Evolutionary conservation across 139 green algal species (phyloP), one percentile per base, ranked within the genome.

Genomic region (Micractinium conductrix): DNA sequence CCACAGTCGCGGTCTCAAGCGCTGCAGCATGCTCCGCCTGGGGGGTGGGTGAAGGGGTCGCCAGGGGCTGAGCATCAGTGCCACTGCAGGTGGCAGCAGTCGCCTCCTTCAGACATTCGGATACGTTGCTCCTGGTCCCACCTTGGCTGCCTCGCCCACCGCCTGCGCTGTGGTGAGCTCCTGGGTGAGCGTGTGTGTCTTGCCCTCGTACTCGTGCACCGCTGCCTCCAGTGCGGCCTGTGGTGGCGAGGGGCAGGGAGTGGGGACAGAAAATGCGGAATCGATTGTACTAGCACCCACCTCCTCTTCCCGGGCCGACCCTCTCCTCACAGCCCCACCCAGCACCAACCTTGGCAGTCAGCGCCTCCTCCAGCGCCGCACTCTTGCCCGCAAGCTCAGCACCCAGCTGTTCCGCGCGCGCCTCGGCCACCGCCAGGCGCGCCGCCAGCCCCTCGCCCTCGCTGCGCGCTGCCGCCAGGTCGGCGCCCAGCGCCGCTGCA

Each of bases 331-430:
- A 42, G 2, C 37, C 19, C 7, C 37, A 1, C 30, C 33, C 21
- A n/a, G 6, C 53, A 58, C 76, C 76, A 38, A 82, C 76, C 76
- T 82, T 82, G 76, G 58, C 58, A 14, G 16, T 17, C 30, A 33
- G 19, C 42, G 19, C 40, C 37, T 63, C 78, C 33, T 50, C 60
- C 43, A 83, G 42, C 78, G 37, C 42, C 43, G 30, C 50, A 43
- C 42, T 35, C 78, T 65, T 62, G 62, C n/a, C 21, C 33, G 28
- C 40, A 9, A 82, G 76, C 38, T 82, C 76, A 58, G 35, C 33
- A 21, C 28, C 45, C 26, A 71, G 9, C 9, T 37, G 24, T 28
- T 83, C 78, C 65, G 35, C 28, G n/a, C 65, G 30, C 5, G 9
- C 43, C 6, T 40, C 38, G 62, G 53, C 17, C 9, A 62, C 17